Percentiles rank a stretch among this genome's conserved stretches.
Evolutionary conservation across 108 stramenopile genomes (phyloP).

Genomic region (Cyclostephanos tholiformis): DNA sequence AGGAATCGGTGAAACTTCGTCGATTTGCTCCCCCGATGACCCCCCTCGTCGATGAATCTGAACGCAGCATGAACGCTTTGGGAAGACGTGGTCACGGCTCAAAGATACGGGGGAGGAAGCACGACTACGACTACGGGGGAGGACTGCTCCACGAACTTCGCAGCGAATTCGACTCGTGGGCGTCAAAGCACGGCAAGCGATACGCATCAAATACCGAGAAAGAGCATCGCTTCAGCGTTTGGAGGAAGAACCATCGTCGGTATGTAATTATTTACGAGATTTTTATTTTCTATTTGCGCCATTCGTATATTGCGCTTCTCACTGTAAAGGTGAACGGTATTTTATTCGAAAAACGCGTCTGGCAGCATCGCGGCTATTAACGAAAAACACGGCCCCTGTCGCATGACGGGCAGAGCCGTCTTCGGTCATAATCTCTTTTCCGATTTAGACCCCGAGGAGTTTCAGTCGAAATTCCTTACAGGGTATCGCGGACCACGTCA

Average conservation of each 20-base stretch:
- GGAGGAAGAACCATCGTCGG: slow-evolving; percentile 77
- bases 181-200: slow-evolving; percentile 54
- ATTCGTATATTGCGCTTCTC: background rate
- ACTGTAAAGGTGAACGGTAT: too few relatives aligned
- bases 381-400: slow-evolving; percentile 73
- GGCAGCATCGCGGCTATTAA: slow-evolving; percentile 72
- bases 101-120: background rate
- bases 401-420: slow-evolving; percentile 73
- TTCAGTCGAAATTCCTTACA: slow-evolving; percentile 70
- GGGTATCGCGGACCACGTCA: slow-evolving; percentile 70
- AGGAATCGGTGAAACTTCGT: slow-evolving; percentile 1
- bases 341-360: background rate
- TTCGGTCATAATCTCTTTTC: slow-evolving; percentile 83
- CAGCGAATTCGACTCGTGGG: slow-evolving; percentile 81
- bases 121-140: background rate
- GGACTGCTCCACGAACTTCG: slow-evolving; percentile 43
- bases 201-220: slow-evolving; percentile 72
- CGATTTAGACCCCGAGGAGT: slow-evolving; percentile 79
- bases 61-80: slow-evolving; percentile 14
- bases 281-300: background rate
- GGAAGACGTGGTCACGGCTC: background rate
- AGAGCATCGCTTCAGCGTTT: slow-evolving; percentile 75
- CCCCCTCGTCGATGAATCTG: slow-evolving; percentile 16
- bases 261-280: slow-evolving; percentile 13
- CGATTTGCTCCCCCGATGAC: background rate